Evolutionary conservation across 1,284 basidiomycete species (phyloP), one percentile per base, ranked within the genome.

Genomic region (Pyrrhoderma lamaoense): DNA sequence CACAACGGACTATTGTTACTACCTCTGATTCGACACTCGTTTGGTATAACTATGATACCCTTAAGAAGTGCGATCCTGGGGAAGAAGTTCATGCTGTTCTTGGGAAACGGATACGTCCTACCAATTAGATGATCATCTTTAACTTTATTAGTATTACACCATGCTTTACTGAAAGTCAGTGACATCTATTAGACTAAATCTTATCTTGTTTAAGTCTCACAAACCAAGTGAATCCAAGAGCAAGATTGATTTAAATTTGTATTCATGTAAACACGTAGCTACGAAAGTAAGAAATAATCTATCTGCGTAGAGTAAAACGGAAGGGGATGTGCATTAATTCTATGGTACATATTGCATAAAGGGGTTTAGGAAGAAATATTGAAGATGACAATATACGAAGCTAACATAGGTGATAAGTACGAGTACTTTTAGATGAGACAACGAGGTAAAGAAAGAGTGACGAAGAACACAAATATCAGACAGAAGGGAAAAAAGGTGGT

Each of bases 31-130:
- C 80, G 47, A 71, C 73, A 3, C 62, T 84, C 21, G 85, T 85
- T 8, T 88, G 85, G 85, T 88, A 87, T 53, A 79, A 85, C 61
- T 86, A 87, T 57, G 80, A 84, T 51, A 69, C 58, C 21, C 67
- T 84, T 51, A 71, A 67, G 63, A 88, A 84, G 63, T 79, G 76
- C 57, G 73, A 77, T 58, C 82, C 84, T 3, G 76, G 75, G 0
- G 69, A 75, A 53, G 66, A 69, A 37, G 58, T 63, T 2, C 54
- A 52, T 22, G 25, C 50, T 7, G 40, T 56, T 1, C 51, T 56
- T 18, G 49, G 25, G 16, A 47, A 34, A 25, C 42, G 49, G 13
- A 55, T 55, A n/a, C 52, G 52, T 19, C 19, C 11, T 5, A 8
- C 2, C 2, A 16, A 21, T 8, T 47, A 23, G 16, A 14, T 22